phyloP scores from a whole-genome alignment of 495 filamentous ascomycete genomes.

The Aspergillus sclerotiicarbonarius region DNA sequence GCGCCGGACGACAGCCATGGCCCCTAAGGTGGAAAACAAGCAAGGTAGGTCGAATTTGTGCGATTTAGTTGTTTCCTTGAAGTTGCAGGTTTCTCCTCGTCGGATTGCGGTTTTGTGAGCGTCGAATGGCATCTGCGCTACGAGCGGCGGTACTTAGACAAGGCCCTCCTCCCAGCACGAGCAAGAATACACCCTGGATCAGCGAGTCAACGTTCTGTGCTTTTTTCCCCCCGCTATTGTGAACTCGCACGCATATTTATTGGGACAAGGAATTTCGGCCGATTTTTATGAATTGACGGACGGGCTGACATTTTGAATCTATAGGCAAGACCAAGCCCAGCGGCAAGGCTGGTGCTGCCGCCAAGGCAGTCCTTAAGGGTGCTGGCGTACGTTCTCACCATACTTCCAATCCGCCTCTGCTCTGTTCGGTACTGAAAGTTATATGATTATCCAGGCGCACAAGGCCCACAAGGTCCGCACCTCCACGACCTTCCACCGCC shows the following conservation, averaged over 20 bases:
- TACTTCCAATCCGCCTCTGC: neutral
- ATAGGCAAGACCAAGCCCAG: constrained; percentile 69
- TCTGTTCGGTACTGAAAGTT: constrained; percentile 12
- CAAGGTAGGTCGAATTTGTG: constrained; percentile 57
- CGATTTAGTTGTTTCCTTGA: constrained; percentile 22
- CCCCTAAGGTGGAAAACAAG: constrained; percentile 64
- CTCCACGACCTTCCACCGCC: constrained; percentile 95
- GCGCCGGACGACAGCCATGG: constrained; percentile 62
- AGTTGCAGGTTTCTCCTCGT: constrained; percentile 27
- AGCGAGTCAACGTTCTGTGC: neutral
- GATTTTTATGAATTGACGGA: constrained; percentile 13
- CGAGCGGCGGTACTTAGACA: neutral
- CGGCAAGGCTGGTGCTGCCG: constrained; percentile 81
- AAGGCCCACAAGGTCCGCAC: constrained; percentile 89
- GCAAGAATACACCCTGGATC: neutral
- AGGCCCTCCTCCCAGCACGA: neutral
- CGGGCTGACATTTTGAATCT: constrained; percentile 11
- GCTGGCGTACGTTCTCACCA: constrained; percentile 54
- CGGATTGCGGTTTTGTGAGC: constrained; percentile 12
- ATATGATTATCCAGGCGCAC: constrained; percentile 60
- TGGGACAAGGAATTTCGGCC: neutral
- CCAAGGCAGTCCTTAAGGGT: constrained; percentile 90
- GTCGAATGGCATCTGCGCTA: constrained; percentile 1
- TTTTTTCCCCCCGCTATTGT: neutral
- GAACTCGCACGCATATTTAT: too few relatives aligned